Evolutionary conservation across 1,139 yeast genomes (phyloP).

Genomic region (Debaryomyces fabryi): DNA sequence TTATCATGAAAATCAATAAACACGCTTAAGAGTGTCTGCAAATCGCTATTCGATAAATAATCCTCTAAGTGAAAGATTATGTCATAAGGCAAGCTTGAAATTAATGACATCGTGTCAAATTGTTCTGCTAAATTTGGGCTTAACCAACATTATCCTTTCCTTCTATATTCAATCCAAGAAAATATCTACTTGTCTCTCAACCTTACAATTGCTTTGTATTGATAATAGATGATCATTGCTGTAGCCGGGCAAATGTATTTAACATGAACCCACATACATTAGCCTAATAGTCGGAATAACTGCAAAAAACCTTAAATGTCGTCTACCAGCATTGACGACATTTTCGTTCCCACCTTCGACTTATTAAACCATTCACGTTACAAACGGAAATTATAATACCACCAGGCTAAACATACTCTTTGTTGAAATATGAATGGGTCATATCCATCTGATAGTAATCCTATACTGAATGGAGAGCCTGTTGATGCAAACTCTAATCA

Average conservation of each 20-base stretch:
- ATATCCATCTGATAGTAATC: conserved; percentile 2
- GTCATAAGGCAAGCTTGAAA: conserved; percentile 3
- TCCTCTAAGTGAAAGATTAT: neutral
- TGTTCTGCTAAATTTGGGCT: neutral
- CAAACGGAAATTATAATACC: neutral
- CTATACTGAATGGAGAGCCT: neutral
- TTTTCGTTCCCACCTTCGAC: neutral
- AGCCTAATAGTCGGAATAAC: neutral
- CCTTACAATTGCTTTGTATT: neutral
- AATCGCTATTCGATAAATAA: neutral
- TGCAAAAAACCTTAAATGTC: conserved; percentile 6
- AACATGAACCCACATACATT: conserved; percentile 3
- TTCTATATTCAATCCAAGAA: neutral
- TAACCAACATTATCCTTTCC: neutral
- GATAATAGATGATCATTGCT: neutral
- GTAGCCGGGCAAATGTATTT: neutral
- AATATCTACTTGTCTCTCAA: neutral
- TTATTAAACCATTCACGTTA: neutral
- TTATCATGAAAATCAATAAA: neutral
- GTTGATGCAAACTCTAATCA: conserved; percentile 3
- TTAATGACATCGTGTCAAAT: conserved; percentile 1
- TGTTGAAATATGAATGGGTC: conserved; percentile 8
- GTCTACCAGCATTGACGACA: conserved; percentile 1
- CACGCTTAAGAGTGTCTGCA: neutral
- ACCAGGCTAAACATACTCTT: neutral